Evolutionary conservation across 805 yeast species (phyloP), one percentile per base, ranked within the genome.

Genomic region (Lipomyces sp.): DNA sequence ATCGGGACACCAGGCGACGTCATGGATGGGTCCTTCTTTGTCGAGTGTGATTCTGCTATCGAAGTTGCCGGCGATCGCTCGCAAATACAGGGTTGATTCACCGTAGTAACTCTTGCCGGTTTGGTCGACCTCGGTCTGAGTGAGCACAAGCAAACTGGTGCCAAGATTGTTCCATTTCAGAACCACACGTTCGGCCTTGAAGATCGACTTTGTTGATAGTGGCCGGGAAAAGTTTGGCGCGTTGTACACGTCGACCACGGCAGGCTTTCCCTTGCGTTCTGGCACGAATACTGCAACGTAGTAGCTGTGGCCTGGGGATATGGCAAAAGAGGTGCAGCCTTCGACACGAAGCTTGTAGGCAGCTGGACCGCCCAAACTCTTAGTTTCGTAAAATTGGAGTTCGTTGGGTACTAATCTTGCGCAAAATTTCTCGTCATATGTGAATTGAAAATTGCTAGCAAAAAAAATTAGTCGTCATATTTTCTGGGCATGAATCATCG

Each of bases 11-110:
- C 99, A 95, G 30, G 95, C 88, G 69, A 94, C 90, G 78, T 95
- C 99, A 80, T 95, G 98, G 73, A 95, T 92, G 56, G 99, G 98
- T 39, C 98, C 98, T 75, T 92, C 97, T 73, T 90, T 88, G 69
- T 90, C 92, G 73, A 95, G 85, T 65, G 87, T 84, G 74, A 95
- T 93, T 75, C 97, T 85, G 63, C 92, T 90, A 75, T 94, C 97
- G 74, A 91, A 93, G 51, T 93, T 86, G 13, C 97, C 97, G 45
- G 96, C 92, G 72, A 95, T 90, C 67, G 97, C 97, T 72, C 96
- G 83, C 67, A 95, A 79, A 77, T 94, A 95, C 72, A 95, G 82
- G 67, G 94, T 92, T 62, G 97, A 91, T 81, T 95, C 98, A 72
- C 99, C 99, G 76, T 95, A 95, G 80, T 95, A 95, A 1, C 96